Evolutionary conservation across 1,284 basidiomycete genomes (phyloP).

Genomic region (Leccinum angustisporum): DNA sequence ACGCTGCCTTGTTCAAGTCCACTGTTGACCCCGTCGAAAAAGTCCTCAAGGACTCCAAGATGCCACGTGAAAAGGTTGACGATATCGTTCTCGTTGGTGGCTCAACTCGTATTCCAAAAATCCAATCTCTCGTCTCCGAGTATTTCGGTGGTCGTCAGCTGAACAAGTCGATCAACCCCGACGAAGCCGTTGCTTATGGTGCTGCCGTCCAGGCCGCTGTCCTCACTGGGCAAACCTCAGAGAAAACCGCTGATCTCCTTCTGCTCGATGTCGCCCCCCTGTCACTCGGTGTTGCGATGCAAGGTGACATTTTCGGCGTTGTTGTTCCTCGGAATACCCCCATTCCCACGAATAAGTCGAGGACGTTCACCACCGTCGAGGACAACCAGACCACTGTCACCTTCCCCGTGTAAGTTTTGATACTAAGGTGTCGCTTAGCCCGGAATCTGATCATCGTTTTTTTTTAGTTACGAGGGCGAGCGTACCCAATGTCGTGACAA

Average conservation of each 20-base stretch:
- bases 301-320: constrained; percentile 95
- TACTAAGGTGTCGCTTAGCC: neutral
- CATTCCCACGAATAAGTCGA: constrained; percentile 95
- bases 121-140: constrained; percentile 97
- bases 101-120: constrained; percentile 99
- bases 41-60: constrained; percentile 99
- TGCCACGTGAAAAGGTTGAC: constrained; percentile 94
- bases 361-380: constrained; percentile 96
- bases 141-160: constrained; percentile 96
- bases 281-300: constrained; percentile 97
- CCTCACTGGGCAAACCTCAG: constrained; percentile 93
- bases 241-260: constrained; percentile 93
- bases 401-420: constrained; percentile 80
- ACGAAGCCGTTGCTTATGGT: constrained; percentile 94
- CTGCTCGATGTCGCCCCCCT: constrained; percentile 95
- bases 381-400: constrained; percentile 98
- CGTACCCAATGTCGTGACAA: constrained; percentile 97
- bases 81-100: constrained; percentile 99
- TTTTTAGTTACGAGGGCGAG: constrained; percentile 92
- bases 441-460: constrained; percentile 11
- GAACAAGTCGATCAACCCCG: constrained; percentile 99
- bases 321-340: constrained; percentile 97
- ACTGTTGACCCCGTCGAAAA: constrained; percentile 99
- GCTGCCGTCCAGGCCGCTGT: constrained; percentile 97
- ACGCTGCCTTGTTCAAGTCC: constrained; percentile 91